phyloP scores from a whole-genome alignment of 441 rosid genomes.

The Erodium trifolium region DNA sequence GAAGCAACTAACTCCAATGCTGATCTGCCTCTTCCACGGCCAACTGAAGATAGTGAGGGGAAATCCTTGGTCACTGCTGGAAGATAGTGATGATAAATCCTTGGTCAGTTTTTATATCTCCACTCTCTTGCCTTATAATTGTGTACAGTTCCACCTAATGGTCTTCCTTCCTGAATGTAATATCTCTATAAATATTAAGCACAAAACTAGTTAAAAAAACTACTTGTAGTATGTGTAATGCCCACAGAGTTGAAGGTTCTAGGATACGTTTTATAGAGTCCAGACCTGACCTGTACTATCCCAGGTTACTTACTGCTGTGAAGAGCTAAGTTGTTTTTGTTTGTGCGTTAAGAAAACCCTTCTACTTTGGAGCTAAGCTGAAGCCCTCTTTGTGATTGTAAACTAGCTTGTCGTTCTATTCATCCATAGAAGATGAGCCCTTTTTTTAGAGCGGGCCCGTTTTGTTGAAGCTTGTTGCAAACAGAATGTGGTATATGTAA shows the following conservation, averaged over 20 bases:
- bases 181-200: neutral
- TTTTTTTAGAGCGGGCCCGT: neutral
- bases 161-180: neutral
- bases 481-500: no score
- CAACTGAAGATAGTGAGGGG: conserved; percentile 20
- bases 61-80: conserved; percentile 45
- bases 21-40: conserved; percentile 26
- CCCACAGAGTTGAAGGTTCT: no score
- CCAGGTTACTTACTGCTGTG: neutral
- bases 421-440: neutral
- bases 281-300: no score
- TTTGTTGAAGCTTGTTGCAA: no score
- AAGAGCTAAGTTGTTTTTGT: neutral
- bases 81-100: conserved; percentile 31
- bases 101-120: conserved; percentile 12
- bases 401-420: neutral
- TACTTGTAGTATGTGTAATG: no score
- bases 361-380: no score
- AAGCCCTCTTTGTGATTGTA: no score
- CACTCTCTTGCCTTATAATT: neutral
- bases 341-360: neutral
- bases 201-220: no score
- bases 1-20: conserved; percentile 21
- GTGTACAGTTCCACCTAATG: neutral
- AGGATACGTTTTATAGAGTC: no score